phyloP scores from a whole-genome alignment of 2,329 filamentous ascomycete genomes.

The Xylariaceae sp. region DNA sequence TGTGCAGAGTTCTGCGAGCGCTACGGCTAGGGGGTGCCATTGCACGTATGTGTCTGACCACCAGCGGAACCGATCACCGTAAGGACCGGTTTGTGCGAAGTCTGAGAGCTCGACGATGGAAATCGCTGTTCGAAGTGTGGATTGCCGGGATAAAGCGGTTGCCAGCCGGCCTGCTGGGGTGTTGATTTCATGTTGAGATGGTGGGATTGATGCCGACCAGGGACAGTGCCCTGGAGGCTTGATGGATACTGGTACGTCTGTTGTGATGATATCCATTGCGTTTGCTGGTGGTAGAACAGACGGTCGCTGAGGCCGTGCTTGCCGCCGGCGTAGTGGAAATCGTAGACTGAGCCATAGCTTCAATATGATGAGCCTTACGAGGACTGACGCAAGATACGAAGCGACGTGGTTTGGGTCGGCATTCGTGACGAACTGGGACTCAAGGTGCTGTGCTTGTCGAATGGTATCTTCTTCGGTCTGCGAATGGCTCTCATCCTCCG shows the following conservation, averaged over 20 bases:
- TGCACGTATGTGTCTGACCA: conserved; percentile 51
- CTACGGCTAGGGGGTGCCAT: conserved; percentile 54
- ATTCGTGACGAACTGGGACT: conserved; percentile 38
- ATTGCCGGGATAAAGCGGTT: conserved; percentile 32
- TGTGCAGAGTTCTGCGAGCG: conserved; percentile 50
- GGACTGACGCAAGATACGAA: conserved; percentile 38
- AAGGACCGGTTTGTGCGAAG: conserved; percentile 32
- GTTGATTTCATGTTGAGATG: conserved; percentile 1
- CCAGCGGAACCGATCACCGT: conserved; percentile 43
- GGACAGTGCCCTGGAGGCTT: neutral
- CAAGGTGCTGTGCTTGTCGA: conserved; percentile 37
- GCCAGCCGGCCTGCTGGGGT: neutral
- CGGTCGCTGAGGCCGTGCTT: neutral
- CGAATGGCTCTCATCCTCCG: conserved; percentile 18
- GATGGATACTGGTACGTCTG: neutral
- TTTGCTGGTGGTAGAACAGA: conserved; percentile 8
- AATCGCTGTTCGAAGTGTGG: conserved; percentile 46
- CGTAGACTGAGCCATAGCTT: conserved; percentile 47
- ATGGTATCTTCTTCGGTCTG: conserved; percentile 41
- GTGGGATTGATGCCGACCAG: conserved; percentile 1
- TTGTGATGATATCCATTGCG: neutral
- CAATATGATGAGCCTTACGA: conserved; percentile 42
- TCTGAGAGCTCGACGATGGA: conserved; percentile 42
- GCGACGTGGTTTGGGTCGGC: conserved; percentile 33
- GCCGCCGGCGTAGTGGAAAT: conserved; percentile 39